Evolutionary conservation across 345 rosid genomes (phyloP).

Genomic region (Euphorbia lathyris): DNA sequence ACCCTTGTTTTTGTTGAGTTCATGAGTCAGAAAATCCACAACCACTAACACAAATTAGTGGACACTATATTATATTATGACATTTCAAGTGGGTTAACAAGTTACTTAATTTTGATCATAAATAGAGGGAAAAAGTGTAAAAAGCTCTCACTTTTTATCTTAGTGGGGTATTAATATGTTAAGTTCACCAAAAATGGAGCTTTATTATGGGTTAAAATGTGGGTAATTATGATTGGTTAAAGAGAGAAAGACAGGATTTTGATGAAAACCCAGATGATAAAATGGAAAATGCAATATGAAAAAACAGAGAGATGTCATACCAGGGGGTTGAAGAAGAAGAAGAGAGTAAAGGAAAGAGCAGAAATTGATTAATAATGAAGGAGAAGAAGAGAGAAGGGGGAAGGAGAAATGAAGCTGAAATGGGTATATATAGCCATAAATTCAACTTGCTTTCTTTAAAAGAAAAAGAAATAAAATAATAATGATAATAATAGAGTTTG

Average conservation of each 20-base stretch:
- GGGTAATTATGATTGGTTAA: background rate
- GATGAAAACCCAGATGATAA: constrained; percentile 13
- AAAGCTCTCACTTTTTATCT: background rate
- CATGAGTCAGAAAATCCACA: constrained; percentile 32
- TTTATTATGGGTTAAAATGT: background rate
- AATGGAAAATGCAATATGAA: constrained; percentile 5
- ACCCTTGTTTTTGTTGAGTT: background rate
- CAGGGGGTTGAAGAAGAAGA: too few relatives aligned
- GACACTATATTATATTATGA: constrained; percentile 6
- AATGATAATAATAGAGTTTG: background rate
- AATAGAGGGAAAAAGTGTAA: background rate
- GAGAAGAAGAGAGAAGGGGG: constrained; percentile 31
- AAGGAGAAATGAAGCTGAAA: constrained; percentile 16
- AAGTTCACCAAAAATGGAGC: too few relatives aligned
- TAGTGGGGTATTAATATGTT: too few relatives aligned
- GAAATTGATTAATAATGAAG: background rate
- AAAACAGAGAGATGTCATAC: constrained; percentile 21
- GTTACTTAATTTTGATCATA: background rate
- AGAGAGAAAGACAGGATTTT: background rate
- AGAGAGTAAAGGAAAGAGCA: background rate
- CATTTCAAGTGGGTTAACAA: background rate
- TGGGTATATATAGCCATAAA: constrained; percentile 39
- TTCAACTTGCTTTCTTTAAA: background rate
- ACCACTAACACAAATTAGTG: constrained; percentile 14
- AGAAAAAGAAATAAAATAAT: background rate